Conservation (phyloP, 2,329 filamentous ascomycete genomes). For the Lasiodiplodia sp. region DNA sequence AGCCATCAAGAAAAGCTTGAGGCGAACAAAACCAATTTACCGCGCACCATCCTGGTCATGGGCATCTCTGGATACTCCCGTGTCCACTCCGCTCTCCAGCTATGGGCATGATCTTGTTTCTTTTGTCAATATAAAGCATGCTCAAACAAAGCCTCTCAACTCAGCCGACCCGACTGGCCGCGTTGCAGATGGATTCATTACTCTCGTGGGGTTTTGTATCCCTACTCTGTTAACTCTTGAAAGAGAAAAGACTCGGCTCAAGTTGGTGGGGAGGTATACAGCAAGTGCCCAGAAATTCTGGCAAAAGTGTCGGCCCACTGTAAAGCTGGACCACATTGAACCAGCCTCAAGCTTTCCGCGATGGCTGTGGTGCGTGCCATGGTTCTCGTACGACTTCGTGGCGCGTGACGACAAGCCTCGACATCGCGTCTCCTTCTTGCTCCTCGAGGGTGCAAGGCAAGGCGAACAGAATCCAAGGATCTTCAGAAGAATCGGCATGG, state of each 20-base stretch:
- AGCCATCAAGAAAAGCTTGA: background rate
- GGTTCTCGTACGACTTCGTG: constrained; percentile 20
- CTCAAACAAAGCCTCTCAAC: background rate
- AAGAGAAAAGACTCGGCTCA: background rate
- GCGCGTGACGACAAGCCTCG: background rate
- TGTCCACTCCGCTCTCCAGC: background rate
- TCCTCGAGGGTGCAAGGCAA: background rate
- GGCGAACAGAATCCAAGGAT: background rate
- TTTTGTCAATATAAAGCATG: background rate
- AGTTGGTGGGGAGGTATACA: background rate
- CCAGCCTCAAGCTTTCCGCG: background rate
- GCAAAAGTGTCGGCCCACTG: background rate
- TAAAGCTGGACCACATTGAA: background rate
- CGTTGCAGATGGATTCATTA: background rate
- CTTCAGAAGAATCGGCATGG: constrained; percentile 3
- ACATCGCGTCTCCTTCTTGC: constrained; percentile 2
- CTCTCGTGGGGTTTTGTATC: constrained; percentile 1
- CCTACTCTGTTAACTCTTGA: background rate
- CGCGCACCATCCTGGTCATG: constrained; percentile 22
- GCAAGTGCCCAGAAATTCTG: background rate
- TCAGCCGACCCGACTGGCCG: background rate
- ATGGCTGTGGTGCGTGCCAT: constrained; percentile 6
- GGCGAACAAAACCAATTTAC: background rate
- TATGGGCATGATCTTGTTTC: constrained; percentile 10
- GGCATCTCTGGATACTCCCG: constrained; percentile 7